Evolutionary conservation across 345 rosid species (phyloP), one percentile per base, ranked within the genome.

Genomic region (Luvunga scandens): DNA sequence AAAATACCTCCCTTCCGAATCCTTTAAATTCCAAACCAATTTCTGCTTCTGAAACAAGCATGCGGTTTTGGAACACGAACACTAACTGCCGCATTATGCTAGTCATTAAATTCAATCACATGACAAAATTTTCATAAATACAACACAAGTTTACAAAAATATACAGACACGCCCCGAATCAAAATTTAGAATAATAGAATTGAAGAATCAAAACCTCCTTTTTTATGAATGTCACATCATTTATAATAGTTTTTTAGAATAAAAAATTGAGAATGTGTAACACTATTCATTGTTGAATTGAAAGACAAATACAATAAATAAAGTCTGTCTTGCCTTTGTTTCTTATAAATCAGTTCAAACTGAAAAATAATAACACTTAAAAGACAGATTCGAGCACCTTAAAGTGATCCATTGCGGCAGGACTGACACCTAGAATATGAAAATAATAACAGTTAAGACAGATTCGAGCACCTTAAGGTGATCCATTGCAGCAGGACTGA

Each of bases 401-500:
- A n/a, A 38, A 82, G 89, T 96, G 99, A 88, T 96, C 93, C 98
- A 92, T 90, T 69, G 94, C 98, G 38, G 38, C 38, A 36, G 38
- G 38, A 78, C 93, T 96, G 85, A 90, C 92, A 48, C 97, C 94
- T 55, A 92, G 81, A 18, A 88, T 94, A 84, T 94, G n/a, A 12
- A 1, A 45, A 13, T 45, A 45, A 45, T 19, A 42, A 45, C 34
- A 7, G 27, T 48, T 36, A 25, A 38, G n/a, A n/a, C n/a, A 31
- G 33, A 31, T 31, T 31, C 33, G 33, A 31, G 33, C 33, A 31
- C 33, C 33, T 31, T 31, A 31, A 33, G 82, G 89, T 96, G 99
- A 88, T 96, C 94, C 98, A 92, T 90, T 68, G 94, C 98, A 0
- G 99, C 98, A 80, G 94, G 92, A 78, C 93, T 96, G 85, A 90